Evolutionary conservation across 768 basidiomycete species (phyloP).

Genomic region (Cystobasidium tubakii): DNA sequence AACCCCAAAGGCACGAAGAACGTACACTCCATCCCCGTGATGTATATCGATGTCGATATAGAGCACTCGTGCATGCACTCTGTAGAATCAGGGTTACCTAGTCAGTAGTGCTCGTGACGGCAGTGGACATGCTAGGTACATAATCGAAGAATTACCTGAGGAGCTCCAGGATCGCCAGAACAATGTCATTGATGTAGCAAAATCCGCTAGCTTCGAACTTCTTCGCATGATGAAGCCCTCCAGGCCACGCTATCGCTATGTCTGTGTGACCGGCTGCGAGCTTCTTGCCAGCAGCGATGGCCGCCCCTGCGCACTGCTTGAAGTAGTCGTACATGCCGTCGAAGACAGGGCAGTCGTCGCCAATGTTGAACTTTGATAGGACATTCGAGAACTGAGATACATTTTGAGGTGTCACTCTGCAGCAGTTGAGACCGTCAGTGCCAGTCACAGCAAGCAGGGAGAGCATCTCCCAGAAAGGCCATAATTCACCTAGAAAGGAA

Average conservation of each 20-base stretch:
- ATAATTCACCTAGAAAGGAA: constrained; percentile 74
- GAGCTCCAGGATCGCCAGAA: constrained; percentile 85
- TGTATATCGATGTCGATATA: constrained; percentile 99
- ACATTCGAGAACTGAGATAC: constrained; percentile 64
- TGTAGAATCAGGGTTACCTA: constrained; percentile 47
- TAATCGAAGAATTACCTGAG: constrained; percentile 58
- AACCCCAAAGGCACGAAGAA: neutral
- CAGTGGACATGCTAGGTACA: neutral
- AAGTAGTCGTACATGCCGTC: constrained; percentile 91
- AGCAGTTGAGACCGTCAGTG: too few species aligned
- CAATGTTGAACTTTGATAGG: constrained; percentile 84
- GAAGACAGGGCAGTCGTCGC: constrained; percentile 96
- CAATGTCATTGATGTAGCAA: constrained; percentile 96
- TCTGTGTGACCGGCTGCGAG: constrained; percentile 78
- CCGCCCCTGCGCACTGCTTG: constrained; percentile 85
- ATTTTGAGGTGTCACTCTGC: constrained; percentile 75
- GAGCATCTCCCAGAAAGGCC: neutral
- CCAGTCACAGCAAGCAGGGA: neutral
- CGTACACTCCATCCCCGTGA: constrained; percentile 83
- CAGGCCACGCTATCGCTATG: constrained; percentile 98
- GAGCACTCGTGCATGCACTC: constrained; percentile 84
- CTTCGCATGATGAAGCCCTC: constrained; percentile 96
- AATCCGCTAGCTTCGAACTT: constrained; percentile 96
- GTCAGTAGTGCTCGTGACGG: neutral
- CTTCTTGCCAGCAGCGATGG: constrained; percentile 82